Evolutionary conservation across 31 red algal species (phyloP).

Genomic region (Bonnemaisonia californica): DNA sequence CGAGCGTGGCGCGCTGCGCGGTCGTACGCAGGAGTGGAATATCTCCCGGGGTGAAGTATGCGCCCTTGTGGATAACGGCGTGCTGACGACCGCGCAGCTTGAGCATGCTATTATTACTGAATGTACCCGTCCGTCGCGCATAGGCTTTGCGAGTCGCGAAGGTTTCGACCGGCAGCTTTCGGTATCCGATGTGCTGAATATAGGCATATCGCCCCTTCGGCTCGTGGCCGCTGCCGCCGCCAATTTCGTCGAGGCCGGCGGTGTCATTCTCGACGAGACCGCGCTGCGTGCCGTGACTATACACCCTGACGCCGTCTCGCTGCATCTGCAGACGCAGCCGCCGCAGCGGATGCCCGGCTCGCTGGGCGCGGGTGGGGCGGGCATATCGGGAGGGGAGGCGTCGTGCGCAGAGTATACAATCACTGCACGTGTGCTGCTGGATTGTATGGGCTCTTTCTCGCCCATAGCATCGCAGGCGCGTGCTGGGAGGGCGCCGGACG

Average conservation of each 20-base stretch:
- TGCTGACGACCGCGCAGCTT: constrained; percentile 54
- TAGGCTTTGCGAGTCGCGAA: constrained; percentile 50
- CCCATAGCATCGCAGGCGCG: constrained; percentile 83
- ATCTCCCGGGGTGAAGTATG: constrained; percentile 68
- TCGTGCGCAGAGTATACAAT: constrained; percentile 12
- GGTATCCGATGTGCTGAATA: constrained; percentile 78
- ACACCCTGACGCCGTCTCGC: constrained; percentile 17
- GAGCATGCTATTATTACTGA: constrained; percentile 69
- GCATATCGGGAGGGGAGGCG: constrained; percentile 24
- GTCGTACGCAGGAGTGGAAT: constrained; percentile 94
- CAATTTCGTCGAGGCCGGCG: constrained; percentile 61
- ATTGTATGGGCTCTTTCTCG: constrained; percentile 84
- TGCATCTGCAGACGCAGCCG: constrained; percentile 23
- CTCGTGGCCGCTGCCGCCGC: constrained; percentile 45
- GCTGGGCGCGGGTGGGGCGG: constrained; percentile 70
- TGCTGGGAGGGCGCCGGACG: constrained; percentile 64
- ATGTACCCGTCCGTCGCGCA: constrained; percentile 52
- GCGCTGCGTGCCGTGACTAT: constrained; percentile 39
- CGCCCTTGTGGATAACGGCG: constrained; percentile 46
- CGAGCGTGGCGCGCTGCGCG: constrained; percentile 72
- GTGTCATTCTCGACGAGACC: constrained; percentile 50
- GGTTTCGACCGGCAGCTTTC: not conserved
- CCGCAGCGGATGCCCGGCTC: constrained; percentile 12
- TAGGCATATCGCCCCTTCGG: constrained; percentile 73
- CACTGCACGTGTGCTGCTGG: constrained; percentile 63